These are phyloP conservation scores for Collybiopsis confluens DNA, from an alignment of 768 basidiomycete species.

Conservation along the genomic window DNA sequence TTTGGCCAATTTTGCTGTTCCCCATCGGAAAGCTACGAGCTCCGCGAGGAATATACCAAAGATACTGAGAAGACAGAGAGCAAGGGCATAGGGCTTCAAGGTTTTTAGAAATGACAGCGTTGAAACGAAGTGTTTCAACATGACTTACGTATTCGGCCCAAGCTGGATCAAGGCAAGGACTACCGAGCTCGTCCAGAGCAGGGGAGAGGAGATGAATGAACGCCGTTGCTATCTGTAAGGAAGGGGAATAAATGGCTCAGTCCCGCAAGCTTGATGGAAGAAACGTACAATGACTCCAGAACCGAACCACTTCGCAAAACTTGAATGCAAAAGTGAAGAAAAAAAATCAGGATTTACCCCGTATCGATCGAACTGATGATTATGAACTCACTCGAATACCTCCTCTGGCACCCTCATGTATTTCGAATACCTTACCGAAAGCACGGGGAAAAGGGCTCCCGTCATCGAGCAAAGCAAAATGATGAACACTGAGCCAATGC, in stretches of 20 bases:
- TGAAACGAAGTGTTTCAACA: neutral
- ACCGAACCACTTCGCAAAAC: conserved; percentile 88
- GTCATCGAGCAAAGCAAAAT: conserved; percentile 40
- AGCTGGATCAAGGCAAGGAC: conserved; percentile 59
- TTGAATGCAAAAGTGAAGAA: conserved; percentile 22
- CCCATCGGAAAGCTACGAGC: conserved; percentile 83
- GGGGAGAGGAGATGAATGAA: conserved; percentile 83
- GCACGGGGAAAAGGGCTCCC: conserved; percentile 53
- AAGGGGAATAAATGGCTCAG: neutral
- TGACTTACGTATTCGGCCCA: conserved; percentile 75
- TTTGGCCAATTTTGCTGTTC: conserved; percentile 62
- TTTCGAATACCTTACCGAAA: conserved; percentile 32
- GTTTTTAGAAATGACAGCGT: neutral
- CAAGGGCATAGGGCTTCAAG: conserved; percentile 76
- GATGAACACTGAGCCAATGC: conserved; percentile 55
- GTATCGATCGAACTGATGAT: neutral
- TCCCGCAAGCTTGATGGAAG: neutral
- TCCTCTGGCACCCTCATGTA: conserved; percentile 35
- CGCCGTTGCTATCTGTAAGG: conserved; percentile 74
- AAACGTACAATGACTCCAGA: conserved; percentile 77
- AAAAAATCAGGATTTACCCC: neutral
- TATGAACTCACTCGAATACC: conserved; percentile 52
- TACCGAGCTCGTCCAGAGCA: conserved; percentile 65
- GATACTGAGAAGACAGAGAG: conserved; percentile 74
- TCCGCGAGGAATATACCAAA: conserved; percentile 84